Conservation (phyloP, 148 eudicot genomes). For the Vaccinium corymbosum region DNA sequence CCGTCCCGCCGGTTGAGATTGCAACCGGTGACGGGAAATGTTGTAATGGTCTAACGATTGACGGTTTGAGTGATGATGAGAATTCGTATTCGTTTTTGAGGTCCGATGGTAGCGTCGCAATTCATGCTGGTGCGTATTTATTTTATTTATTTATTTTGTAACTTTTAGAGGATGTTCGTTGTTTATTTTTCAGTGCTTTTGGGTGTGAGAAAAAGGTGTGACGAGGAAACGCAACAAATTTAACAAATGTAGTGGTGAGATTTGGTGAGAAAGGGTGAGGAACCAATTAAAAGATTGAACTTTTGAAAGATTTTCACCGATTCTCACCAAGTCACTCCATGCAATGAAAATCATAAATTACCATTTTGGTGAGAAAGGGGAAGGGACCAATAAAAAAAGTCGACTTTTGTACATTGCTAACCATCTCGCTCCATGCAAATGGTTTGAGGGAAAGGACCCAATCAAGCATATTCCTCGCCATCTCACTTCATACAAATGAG, state of each 20-base stretch:
- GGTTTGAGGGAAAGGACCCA: background rate
- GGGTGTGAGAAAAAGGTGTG: background rate
- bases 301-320: background rate
- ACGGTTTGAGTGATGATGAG: constrained; percentile 14
- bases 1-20: constrained; percentile 22
- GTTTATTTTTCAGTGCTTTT: background rate
- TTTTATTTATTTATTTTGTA: background rate
- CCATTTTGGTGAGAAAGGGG: background rate
- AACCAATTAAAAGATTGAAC: background rate
- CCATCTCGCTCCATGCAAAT: background rate
- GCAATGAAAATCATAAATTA: background rate
- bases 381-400: background rate
- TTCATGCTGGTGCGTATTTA: constrained; percentile 74
- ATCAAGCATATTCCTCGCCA: background rate
- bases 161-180: background rate
- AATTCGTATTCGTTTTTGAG: constrained; percentile 45
- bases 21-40: constrained; percentile 17
- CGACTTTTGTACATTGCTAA: background rate
- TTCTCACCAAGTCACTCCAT: background rate
- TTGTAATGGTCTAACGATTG: constrained; percentile 30
- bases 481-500: background rate
- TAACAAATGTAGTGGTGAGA: background rate
- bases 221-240: background rate
- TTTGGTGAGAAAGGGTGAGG: background rate
- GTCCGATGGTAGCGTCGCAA: constrained; percentile 71